phyloP scores from a whole-genome alignment of 2,329 filamentous ascomycete genomes.

The Aspergillus sp. region DNA sequence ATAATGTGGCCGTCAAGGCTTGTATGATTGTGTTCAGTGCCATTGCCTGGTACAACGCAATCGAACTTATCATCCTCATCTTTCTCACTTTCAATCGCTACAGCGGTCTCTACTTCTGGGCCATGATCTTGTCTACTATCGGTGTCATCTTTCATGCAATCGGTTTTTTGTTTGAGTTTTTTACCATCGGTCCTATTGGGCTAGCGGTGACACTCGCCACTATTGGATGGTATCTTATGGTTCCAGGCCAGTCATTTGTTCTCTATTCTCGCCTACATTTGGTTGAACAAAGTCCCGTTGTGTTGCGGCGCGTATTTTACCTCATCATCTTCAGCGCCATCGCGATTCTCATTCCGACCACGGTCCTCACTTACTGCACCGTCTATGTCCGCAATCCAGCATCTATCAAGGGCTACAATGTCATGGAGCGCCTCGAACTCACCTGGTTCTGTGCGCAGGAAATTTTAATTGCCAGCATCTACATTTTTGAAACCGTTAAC shows the following conservation, averaged over 20 bases:
- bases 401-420: slow-evolving; percentile 34
- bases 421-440: slow-evolving; percentile 39
- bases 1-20: slow-evolving; percentile 17
- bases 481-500: slow-evolving; percentile 47
- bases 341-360: slow-evolving; percentile 48
- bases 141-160: slow-evolving; percentile 33
- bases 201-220: slow-evolving; percentile 36
- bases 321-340: slow-evolving; percentile 54
- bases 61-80: slow-evolving; percentile 34
- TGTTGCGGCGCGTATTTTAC: slow-evolving; percentile 45
- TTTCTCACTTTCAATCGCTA: slow-evolving; percentile 33
- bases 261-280: slow-evolving; percentile 58
- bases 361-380: slow-evolving; percentile 47
- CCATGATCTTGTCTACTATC: slow-evolving; percentile 29
- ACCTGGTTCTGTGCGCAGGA: slow-evolving; percentile 41
- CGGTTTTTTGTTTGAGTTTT: slow-evolving; percentile 37
- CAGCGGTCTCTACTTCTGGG: slow-evolving; percentile 37
- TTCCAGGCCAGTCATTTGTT: slow-evolving; percentile 56
- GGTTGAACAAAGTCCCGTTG: slow-evolving; percentile 44
- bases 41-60: slow-evolving; percentile 45
- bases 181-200: slow-evolving; percentile 27
- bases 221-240: slow-evolving; percentile 53
- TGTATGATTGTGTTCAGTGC: slow-evolving; percentile 27
- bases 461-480: slow-evolving; percentile 43
- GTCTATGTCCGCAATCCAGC: slow-evolving; percentile 17